Evolutionary conservation across 2,329 filamentous ascomycete genomes (phyloP).

Genomic region (Ophidiomyces ophidiicola): DNA sequence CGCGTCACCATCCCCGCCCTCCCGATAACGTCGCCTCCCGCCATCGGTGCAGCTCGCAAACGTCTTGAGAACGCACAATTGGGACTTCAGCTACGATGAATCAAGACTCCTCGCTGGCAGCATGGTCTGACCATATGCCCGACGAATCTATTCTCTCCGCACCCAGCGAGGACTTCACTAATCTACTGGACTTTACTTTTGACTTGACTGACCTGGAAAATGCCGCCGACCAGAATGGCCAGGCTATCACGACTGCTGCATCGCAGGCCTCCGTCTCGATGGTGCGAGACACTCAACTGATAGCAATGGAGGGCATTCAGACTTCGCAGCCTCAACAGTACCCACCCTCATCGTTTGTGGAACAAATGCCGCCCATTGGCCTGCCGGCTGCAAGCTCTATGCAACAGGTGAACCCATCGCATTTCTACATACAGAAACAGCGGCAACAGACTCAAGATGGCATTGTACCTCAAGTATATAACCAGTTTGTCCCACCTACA

Average conservation of each 20-base stretch:
- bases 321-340: constrained; percentile 10
- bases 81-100: constrained; percentile 24
- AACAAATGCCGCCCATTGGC: constrained; percentile 13
- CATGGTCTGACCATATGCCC: constrained; percentile 31
- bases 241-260: constrained; percentile 26
- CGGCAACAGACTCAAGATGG: constrained; percentile 18
- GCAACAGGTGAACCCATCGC: constrained; percentile 9
- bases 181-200: constrained; percentile 39
- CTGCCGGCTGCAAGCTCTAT: constrained; percentile 9
- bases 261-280: constrained; percentile 11
- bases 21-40: background rate
- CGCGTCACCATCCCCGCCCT: background rate
- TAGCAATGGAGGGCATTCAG: constrained; percentile 13
- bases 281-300: constrained; percentile 12
- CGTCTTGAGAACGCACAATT: background rate
- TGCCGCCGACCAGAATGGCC: constrained; percentile 27
- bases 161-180: constrained; percentile 37
- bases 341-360: constrained; percentile 2
- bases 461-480: constrained; percentile 14
- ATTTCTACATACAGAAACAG: constrained; percentile 10
- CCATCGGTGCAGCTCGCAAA: background rate
- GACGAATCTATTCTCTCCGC: constrained; percentile 30
- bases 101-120: constrained; percentile 26
- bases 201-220: constrained; percentile 33
- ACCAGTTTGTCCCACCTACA: constrained; percentile 35